phyloP scores from a whole-genome alignment of 208 protist genomes.

The Leishmania tarentolae region DNA sequence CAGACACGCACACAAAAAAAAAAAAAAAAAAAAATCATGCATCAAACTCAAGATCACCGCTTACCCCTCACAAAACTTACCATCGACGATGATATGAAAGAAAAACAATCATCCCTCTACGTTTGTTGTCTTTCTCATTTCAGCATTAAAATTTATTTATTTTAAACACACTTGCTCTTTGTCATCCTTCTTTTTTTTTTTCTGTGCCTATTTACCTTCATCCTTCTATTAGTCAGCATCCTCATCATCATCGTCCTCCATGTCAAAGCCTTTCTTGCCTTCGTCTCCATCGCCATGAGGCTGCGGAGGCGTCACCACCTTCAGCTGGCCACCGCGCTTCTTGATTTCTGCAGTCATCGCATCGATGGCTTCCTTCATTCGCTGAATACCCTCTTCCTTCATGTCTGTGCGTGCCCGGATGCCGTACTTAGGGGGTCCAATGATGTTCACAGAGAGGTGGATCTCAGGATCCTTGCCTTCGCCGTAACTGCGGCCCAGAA shows the following conservation, averaged over 20 bases:
- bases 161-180: background rate
- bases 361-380: slow-evolving; percentile 91
- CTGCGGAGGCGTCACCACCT: slow-evolving; percentile 85
- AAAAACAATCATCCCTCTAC: background rate
- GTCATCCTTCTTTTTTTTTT: slow-evolving; percentile 4
- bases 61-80: background rate
- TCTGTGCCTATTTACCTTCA: background rate
- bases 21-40: slow-evolving; percentile 3
- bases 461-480: slow-evolving; percentile 75
- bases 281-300: slow-evolving; percentile 61
- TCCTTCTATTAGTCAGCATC: slow-evolving; percentile 49
- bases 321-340: slow-evolving; percentile 83
- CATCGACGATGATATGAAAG: background rate
- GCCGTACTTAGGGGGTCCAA: slow-evolving; percentile 96
- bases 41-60: background rate
- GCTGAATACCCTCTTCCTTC: slow-evolving; percentile 91
- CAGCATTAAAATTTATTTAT: background rate
- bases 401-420: slow-evolving; percentile 93
- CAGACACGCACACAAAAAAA: background rate
- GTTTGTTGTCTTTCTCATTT: background rate
- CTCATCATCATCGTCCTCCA: slow-evolving; percentile 80
- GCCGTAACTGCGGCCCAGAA: slow-evolving; percentile 83
- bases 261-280: slow-evolving; percentile 50
- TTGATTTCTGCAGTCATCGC: slow-evolving; percentile 90
- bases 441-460: slow-evolving; percentile 92